Conservation (phyloP, 1,139 yeast species). For the Pichia cactophila region DNA sequence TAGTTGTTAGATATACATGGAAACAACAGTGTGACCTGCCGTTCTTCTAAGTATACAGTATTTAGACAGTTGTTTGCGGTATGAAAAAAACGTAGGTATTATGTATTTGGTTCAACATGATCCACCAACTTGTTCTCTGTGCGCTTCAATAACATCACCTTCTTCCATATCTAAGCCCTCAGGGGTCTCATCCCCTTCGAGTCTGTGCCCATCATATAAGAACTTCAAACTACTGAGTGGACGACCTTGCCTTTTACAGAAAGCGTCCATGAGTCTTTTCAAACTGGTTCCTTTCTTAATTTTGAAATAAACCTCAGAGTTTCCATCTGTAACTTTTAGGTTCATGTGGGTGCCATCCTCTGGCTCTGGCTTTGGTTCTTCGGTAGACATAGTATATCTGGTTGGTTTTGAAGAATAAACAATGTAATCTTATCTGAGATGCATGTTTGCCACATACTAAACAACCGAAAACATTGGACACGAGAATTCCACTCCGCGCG, state of each 20-base stretch:
- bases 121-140: conserved; percentile 85
- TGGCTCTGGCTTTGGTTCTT: conserved; percentile 50
- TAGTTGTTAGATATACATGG: neutral
- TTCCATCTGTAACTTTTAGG: conserved; percentile 88
- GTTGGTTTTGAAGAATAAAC: neutral
- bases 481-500: no score
- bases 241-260: conserved; percentile 96
- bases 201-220: conserved; percentile 87
- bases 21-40: neutral
- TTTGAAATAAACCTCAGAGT: conserved; percentile 91
- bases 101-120: neutral
- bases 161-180: conserved; percentile 88
- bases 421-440: neutral
- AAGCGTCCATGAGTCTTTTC: conserved; percentile 94
- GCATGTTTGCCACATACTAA: neutral
- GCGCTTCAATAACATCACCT: conserved; percentile 97
- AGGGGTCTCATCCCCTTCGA: conserved; percentile 84
- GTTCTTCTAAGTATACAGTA: neutral
- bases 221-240: conserved; percentile 76
- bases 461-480: neutral
- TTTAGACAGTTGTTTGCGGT: neutral
- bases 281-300: conserved; percentile 89
- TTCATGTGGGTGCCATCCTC: conserved; percentile 59
- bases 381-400: conserved; percentile 21
- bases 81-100: no score